Evolutionary conservation across 106 monocot species (phyloP).

Genomic region (Dendrobium catenatum): DNA sequence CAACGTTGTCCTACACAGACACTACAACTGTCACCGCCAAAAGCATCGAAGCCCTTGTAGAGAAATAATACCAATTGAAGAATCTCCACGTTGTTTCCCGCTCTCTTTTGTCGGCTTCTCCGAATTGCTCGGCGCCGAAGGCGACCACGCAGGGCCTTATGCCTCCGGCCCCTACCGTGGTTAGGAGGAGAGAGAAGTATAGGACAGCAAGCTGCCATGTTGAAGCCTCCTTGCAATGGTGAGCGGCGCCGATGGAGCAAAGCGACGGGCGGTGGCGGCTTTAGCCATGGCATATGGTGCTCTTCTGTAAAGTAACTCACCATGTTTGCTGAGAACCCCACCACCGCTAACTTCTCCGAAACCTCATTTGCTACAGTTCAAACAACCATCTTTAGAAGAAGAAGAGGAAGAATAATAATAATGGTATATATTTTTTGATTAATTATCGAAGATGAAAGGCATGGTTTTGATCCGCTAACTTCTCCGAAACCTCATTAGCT

Average conservation of each 20-base stretch:
- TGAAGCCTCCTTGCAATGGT: conserved; percentile 33
- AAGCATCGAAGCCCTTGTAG: conserved; percentile 46
- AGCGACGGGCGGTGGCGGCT: conserved; percentile 66
- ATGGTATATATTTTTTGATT: too few relatives aligned
- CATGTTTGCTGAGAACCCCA: conserved; percentile 87
- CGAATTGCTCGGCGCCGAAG: conserved; percentile 71
- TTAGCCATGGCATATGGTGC: conserved; percentile 69
- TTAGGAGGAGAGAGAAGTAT: conserved; percentile 39
- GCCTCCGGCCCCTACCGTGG: conserved; percentile 48
- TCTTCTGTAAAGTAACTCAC: conserved; percentile 68
- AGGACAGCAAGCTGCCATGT: conserved; percentile 45
- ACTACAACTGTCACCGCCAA: conserved; percentile 57
- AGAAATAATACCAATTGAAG: conserved; percentile 81
- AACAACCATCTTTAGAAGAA: neutral
- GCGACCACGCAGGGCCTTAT: conserved; percentile 61
- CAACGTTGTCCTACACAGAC: conserved; percentile 65
- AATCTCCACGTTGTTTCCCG: conserved; percentile 44
- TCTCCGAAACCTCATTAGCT: too few relatives aligned
- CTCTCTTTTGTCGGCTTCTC: conserved; percentile 38
- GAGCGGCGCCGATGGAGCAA: conserved; percentile 30
- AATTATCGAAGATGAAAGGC: conserved; percentile 65
- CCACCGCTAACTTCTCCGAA: conserved; percentile 74
- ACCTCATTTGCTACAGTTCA: conserved; percentile 44
- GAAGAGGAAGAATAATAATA: neutral
- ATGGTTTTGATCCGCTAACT: conserved; percentile 37